Evolutionary conservation across 169 alveolate genomes (phyloP).

Genomic region (Eimeria acervulina): DNA sequence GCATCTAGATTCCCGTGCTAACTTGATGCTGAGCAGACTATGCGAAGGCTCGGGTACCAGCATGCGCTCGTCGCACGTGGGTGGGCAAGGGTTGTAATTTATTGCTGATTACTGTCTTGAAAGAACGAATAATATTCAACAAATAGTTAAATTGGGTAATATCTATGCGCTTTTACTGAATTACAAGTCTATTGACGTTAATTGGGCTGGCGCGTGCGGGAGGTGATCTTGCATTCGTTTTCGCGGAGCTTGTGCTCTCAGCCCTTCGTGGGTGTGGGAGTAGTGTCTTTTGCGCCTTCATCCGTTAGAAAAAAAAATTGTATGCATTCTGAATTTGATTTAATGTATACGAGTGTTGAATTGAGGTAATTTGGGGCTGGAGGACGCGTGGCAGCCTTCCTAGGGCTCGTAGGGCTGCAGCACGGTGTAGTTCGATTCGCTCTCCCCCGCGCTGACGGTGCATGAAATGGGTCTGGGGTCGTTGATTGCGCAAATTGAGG

Average conservation of each 20-base stretch:
- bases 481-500: constrained; percentile 7
- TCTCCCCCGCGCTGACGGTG: constrained; percentile 61
- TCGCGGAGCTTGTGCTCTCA: not conserved
- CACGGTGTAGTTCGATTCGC: constrained; percentile 58
- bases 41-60: not conserved
- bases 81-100: not conserved
- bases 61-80: not conserved
- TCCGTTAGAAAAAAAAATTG: not conserved
- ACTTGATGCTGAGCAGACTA: too few relatives aligned
- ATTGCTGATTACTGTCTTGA: not conserved
- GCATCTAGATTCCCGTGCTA: not conserved
- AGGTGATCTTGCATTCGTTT: not conserved
- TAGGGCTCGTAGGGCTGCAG: constrained; percentile 48
- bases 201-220: constrained; percentile 5
- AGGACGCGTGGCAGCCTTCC: constrained; percentile 58
- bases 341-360: not conserved
- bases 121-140: too few relatives aligned
- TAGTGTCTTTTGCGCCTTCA: not conserved
- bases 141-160: not conserved
- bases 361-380: constrained; percentile 26
- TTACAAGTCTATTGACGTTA: not conserved
- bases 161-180: not conserved
- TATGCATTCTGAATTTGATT: not conserved
- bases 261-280: not conserved
- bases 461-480: constrained; percentile 40